Base-by-base conservation (phyloP, 2,329 filamentous ascomycete genomes). In the Nectriaceae sp. region DNA sequence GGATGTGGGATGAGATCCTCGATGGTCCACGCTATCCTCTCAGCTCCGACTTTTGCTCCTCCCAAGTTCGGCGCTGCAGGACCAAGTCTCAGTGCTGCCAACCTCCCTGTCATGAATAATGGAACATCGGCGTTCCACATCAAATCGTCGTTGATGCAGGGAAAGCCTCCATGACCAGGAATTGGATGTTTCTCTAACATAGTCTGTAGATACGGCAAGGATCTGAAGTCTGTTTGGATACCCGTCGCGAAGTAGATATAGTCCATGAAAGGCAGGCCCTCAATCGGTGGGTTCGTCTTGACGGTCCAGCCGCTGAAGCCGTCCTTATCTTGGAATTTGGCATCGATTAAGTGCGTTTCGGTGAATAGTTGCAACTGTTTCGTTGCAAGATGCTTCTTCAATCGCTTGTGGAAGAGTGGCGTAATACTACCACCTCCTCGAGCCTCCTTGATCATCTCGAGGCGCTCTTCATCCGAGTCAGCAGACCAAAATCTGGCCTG, bases 231-330 rank as follows among this genome's bases (percentile, higher is more conserved):
- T 0, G 82, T 80, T 41, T 83, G 77, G 33, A 88, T 80, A 0
- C 89, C 89, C 0, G 89, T 93, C 13, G 89, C 88, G 60, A 87
- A 89, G 67, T 88, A 88, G 53, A 91, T 82, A 66, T 87, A 88
- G 64, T 91, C 76, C 40, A 85, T 77, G 0, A 70, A 66, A 0
- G 85, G 83, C 11, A 88, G 64, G 3, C 68, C 62, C 1, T 69
- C 69, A 13, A 82, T 73, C 0, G 76, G 69, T 0, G 84, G 82
- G 3, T 78, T 70, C 0, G 82, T 83, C 33, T 71, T 64, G 18
- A 87, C 66, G 0, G 61, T 55, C 68, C 75, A 77, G 3, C 46
- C 42, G 4, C 61, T 60, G 0, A 51, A 52, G 2, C 53, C 59
- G n/a, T 76, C 53, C 2, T 21, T 35, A 0, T 70, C 50, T 40